Percentiles rank a stretch among this genome's conserved stretches.
Evolutionary conservation across 2,329 filamentous ascomycete species (phyloP).

Genomic region (Beauveria scarabaeidicola): DNA sequence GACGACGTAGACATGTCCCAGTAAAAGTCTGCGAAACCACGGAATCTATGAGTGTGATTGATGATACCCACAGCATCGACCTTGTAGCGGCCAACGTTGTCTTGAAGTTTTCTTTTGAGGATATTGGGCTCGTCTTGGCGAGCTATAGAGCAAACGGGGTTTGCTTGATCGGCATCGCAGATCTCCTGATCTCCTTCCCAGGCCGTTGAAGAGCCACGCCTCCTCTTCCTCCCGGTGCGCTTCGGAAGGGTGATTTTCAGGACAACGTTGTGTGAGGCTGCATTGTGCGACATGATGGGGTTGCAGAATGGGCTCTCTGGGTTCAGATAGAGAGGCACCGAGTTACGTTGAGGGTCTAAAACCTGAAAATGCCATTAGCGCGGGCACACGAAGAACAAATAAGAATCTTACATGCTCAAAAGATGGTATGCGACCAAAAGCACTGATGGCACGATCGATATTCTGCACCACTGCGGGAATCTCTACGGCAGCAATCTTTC

Average conservation of each 20-base stretch:
- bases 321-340: slow-evolving; percentile 64
- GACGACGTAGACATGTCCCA: slow-evolving; percentile 60
- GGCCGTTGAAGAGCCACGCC: slow-evolving; percentile 62
- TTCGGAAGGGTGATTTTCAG: slow-evolving; percentile 82
- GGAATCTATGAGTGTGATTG: slow-evolving; percentile 76
- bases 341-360: slow-evolving; percentile 39
- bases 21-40: slow-evolving; percentile 81
- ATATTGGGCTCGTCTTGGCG: slow-evolving; percentile 44
- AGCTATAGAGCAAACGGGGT: slow-evolving; percentile 32
- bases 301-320: slow-evolving; percentile 72
- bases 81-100: slow-evolving; percentile 59
- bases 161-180: slow-evolving; percentile 17
- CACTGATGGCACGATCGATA: slow-evolving; percentile 33
- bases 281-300: slow-evolving; percentile 68
- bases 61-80: slow-evolving; percentile 66
- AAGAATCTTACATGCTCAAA: slow-evolving; percentile 28
- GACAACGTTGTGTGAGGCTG: slow-evolving; percentile 72
- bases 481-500: slow-evolving; percentile 32
- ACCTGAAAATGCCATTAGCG: slow-evolving; percentile 24
- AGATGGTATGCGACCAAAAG: slow-evolving; percentile 31
- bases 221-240: slow-evolving; percentile 77
- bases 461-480: slow-evolving; percentile 35
- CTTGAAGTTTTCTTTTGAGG: slow-evolving; percentile 56
- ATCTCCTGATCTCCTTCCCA: slow-evolving; percentile 42
- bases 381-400: neutral